phyloP scores from a whole-genome alignment of 495 filamentous ascomycete genomes.

The Hyaloscypha hepaticicola region DNA sequence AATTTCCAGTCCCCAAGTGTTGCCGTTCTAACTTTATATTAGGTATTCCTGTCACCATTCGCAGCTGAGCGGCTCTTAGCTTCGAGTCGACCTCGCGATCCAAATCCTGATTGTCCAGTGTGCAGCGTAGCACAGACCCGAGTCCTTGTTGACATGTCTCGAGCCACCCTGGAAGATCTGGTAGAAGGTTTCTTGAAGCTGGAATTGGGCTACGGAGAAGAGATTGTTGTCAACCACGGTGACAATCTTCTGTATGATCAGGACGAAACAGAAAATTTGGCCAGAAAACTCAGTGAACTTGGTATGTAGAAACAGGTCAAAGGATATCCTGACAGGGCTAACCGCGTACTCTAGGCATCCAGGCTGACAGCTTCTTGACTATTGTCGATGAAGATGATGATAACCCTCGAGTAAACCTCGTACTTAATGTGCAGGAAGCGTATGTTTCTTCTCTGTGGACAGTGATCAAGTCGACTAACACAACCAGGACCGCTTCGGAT shows the following conservation, averaged over 20 bases:
- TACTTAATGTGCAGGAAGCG: slow-evolving; percentile 60
- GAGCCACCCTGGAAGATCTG: slow-evolving; percentile 78
- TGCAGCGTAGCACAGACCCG: slow-evolving; percentile 72
- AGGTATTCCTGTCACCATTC: slow-evolving; percentile 84
- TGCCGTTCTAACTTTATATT: not conserved
- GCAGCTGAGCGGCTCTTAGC: slow-evolving; percentile 71
- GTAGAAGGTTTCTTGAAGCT: slow-evolving; percentile 69
- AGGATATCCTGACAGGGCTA: slow-evolving; percentile 7
- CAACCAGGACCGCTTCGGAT: slow-evolving; percentile 13
- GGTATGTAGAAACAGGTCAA: slow-evolving; percentile 45
- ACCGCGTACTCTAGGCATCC: slow-evolving; percentile 44
- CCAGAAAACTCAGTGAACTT: slow-evolving; percentile 75
- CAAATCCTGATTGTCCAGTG: slow-evolving; percentile 77
- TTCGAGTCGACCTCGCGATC: slow-evolving; percentile 67
- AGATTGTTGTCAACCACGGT: slow-evolving; percentile 73
- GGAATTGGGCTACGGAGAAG: slow-evolving; percentile 78
- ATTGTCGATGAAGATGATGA: slow-evolving; percentile 82
- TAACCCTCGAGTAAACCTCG: slow-evolving; percentile 77
- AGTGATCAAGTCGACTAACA: slow-evolving; percentile 4
- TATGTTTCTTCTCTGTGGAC: slow-evolving; percentile 29
- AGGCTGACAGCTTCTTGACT: slow-evolving; percentile 74
- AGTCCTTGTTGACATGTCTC: slow-evolving; percentile 64
- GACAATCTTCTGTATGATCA: slow-evolving; percentile 79
- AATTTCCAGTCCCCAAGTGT: not conserved
- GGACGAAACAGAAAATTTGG: slow-evolving; percentile 82